A percentile compares a stretch with the other conserved stretches of the same genome.
These are phyloP conservation scores for Lentinus brumalis DNA, from an alignment of 768 basidiomycete species.

Conservation along the genomic window DNA sequence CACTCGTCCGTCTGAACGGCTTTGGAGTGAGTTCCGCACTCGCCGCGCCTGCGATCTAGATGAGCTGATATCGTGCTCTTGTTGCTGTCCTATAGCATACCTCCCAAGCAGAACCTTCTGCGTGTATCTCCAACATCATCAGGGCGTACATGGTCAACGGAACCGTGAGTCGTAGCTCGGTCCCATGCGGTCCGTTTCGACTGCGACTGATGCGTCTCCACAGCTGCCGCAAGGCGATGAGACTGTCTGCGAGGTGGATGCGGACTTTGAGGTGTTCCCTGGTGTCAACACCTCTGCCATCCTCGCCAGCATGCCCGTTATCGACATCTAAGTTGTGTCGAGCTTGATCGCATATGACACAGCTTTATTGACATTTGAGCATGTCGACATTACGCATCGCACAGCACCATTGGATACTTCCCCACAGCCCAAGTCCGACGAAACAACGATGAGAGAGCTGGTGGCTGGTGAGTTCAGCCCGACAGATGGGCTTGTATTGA, in stretches of 20 bases:
- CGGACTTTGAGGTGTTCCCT: slow-evolving; percentile 3
- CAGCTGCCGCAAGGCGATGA: slow-evolving; percentile 2
- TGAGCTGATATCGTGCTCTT: not conserved
- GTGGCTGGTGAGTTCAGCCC: no score
- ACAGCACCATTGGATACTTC: no score
- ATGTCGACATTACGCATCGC: no score
- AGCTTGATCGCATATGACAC: no score
- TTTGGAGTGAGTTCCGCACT: slow-evolving; percentile 4
- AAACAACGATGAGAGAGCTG: no score
- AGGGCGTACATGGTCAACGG: slow-evolving; percentile 6
- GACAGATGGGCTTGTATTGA: no score
- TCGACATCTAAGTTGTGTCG: not conserved
- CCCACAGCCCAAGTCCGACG: no score
- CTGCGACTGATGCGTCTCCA: not conserved
- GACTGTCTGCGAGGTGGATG: slow-evolving; percentile 7
- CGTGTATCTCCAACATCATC: slow-evolving; percentile 2
- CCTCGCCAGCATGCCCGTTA: slow-evolving; percentile 18
- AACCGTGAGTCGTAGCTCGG: not conserved
- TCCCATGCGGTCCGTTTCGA: no score
- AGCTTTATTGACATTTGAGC: no score
- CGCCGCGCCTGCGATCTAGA: not conserved
- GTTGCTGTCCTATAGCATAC: not conserved
- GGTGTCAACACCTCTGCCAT: slow-evolving; percentile 5
- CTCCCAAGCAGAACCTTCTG: not conserved
- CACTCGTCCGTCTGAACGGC: not conserved